Percentiles rank a stretch among this genome's conserved stretches.
Evolutionary conservation across 495 filamentous ascomycete genomes (phyloP).

Genomic region (Bombardia bombarda): DNA sequence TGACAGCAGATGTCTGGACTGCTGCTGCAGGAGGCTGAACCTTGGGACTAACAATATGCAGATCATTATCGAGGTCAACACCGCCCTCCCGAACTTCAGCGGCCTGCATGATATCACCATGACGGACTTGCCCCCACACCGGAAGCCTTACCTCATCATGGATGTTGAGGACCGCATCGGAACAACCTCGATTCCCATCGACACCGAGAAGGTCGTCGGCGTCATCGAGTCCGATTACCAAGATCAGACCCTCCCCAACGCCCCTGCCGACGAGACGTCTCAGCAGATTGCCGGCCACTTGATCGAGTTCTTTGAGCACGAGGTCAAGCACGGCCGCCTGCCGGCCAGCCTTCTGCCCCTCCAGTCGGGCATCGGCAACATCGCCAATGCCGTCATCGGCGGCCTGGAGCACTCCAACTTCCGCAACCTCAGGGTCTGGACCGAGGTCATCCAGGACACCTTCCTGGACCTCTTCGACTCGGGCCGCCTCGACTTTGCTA

Average conservation of each 20-base stretch:
- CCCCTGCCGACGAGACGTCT: conserved; percentile 65
- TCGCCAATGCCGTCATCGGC: conserved; percentile 87
- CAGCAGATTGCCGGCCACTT: conserved; percentile 69
- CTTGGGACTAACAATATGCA: conserved; percentile 10
- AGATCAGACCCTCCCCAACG: conserved; percentile 72
- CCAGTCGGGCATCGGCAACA: conserved; percentile 89
- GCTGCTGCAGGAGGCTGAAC: conserved; percentile 4
- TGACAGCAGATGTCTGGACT: no score
- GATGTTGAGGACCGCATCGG: conserved; percentile 72
- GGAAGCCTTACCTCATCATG: conserved; percentile 86
- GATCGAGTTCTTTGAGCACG: conserved; percentile 79
- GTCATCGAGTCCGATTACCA: conserved; percentile 79
- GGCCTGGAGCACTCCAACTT: conserved; percentile 80
- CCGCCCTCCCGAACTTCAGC: conserved; percentile 73
- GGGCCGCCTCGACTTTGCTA: conserved; percentile 84
- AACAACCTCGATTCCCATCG: conserved; percentile 75
- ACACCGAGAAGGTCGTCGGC: conserved; percentile 80
- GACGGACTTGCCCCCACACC: conserved; percentile 69
- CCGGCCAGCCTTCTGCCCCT: conserved; percentile 73
- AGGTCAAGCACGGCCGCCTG: conserved; percentile 68
- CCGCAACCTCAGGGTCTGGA: conserved; percentile 85
- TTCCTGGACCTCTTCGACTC: conserved; percentile 94
- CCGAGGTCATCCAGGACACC: conserved; percentile 86
- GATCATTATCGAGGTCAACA: conserved; percentile 93
- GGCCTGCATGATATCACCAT: conserved; percentile 88